Evolutionary conservation across 768 basidiomycete genomes (phyloP).

Genomic region (Lactarius akahatsu): DNA sequence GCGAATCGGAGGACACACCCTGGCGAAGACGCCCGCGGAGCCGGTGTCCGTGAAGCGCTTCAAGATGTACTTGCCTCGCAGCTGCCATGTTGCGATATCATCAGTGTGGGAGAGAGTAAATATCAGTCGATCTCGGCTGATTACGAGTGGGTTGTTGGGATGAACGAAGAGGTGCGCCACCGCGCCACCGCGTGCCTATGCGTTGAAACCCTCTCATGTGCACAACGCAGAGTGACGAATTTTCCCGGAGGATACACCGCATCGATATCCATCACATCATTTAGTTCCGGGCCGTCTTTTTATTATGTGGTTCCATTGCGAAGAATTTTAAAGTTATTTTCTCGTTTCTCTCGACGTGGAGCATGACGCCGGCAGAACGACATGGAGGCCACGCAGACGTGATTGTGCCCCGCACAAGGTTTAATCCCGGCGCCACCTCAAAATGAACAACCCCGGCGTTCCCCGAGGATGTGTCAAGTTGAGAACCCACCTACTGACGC

Average conservation of each 20-base stretch:
- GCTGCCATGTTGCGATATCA: conserved; percentile 10
- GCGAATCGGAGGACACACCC: not conserved
- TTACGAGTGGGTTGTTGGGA: conserved; percentile 25
- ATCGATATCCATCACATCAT: conserved; percentile 25
- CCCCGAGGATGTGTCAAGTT: not conserved
- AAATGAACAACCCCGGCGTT: not conserved
- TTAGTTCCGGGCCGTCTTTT: not conserved
- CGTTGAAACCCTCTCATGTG: not conserved
- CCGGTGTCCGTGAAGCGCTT: not conserved
- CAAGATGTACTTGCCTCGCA: conserved; percentile 11
- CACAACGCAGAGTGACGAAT: conserved; percentile 8
- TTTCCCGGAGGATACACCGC: conserved; percentile 5
- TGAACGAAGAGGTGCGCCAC: conserved; percentile 16
- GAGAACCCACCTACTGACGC: not conserved
- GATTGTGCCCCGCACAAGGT: not conserved
- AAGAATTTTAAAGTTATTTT: not conserved
- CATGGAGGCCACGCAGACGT: not conserved
- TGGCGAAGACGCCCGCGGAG: not conserved
- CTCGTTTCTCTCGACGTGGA: not conserved
- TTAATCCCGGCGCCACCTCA: not conserved
- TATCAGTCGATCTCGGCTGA: conserved; percentile 25
- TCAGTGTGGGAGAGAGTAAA: conserved; percentile 18
- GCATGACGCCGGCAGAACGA: not conserved
- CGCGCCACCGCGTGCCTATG: no score
- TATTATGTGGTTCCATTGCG: not conserved